Conservation (phyloP, 768 basidiomycete species). For the Floccularia luteovirens region DNA sequence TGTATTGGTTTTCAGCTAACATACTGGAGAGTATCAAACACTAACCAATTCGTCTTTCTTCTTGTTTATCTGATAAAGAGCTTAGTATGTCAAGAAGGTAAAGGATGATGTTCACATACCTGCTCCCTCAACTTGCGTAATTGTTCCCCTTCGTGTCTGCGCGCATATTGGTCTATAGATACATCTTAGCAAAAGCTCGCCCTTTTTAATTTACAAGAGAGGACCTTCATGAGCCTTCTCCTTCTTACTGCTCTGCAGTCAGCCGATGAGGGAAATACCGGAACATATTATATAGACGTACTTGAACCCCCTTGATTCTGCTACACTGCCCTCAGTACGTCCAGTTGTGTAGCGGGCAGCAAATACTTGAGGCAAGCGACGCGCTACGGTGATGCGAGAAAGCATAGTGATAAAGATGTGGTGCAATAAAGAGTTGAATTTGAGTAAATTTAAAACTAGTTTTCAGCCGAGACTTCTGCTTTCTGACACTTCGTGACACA, state of each 20-base stretch:
- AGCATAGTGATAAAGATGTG: slow-evolving; percentile 4
- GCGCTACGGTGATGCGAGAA: not conserved
- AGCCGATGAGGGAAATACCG: not conserved
- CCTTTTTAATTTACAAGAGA: not conserved
- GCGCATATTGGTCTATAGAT: slow-evolving; percentile 2
- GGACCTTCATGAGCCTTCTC: slow-evolving; percentile 5
- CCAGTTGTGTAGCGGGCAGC: slow-evolving; percentile 4
- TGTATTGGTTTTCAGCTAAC: not conserved
- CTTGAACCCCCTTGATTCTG: slow-evolving; percentile 5
- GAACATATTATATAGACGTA: slow-evolving; percentile 2
- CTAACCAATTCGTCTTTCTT: slow-evolving; percentile 3
- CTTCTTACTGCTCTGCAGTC: slow-evolving; percentile 2
- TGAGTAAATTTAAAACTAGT: not conserved
- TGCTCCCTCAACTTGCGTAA: not conserved
- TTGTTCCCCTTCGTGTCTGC: slow-evolving; percentile 2
- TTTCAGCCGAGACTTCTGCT: not conserved
- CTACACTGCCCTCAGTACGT: slow-evolving; percentile 3
- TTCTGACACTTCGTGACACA: slow-evolving; percentile 13
- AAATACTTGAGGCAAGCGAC: not conserved
- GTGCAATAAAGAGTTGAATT: not conserved
- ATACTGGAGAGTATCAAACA: not conserved
- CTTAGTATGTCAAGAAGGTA: not conserved
- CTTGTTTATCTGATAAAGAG: not conserved
- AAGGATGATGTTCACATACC: not conserved
- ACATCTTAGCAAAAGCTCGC: not conserved